Conservation (phyloP, 805 yeast species). For the Candida nonsorbophila region DNA sequence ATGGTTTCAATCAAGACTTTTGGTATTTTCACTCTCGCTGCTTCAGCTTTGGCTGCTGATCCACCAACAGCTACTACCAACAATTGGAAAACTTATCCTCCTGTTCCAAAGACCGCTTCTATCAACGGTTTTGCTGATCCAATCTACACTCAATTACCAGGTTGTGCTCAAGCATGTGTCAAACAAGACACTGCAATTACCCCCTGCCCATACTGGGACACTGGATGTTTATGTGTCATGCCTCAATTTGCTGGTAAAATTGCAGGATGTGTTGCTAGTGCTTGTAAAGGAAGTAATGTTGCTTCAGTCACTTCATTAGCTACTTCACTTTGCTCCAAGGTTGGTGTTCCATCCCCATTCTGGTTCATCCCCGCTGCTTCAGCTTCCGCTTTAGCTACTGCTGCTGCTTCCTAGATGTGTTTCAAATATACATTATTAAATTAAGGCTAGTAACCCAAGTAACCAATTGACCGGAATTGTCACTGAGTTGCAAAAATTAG, state of each 20-base stretch:
- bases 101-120: constrained; percentile 33
- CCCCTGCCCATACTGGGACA: constrained; percentile 43
- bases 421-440: background rate
- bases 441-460: background rate
- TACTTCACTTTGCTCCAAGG: constrained; percentile 16
- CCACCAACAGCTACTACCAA: constrained; percentile 11
- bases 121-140: constrained; percentile 38
- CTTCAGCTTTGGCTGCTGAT: constrained; percentile 11
- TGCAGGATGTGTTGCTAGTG: constrained; percentile 32
- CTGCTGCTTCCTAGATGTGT: constrained; percentile 11
- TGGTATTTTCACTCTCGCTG: constrained; percentile 4
- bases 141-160: constrained; percentile 24
- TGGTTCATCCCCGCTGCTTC: constrained; percentile 23
- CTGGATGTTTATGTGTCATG: constrained; percentile 42
- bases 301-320: constrained; percentile 19
- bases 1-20: constrained; percentile 6
- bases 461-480: background rate
- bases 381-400: constrained; percentile 16
- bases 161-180: constrained; percentile 32
- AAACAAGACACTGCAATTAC: constrained; percentile 24
- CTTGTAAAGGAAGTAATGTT: constrained; percentile 29
- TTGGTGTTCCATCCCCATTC: constrained; percentile 26
- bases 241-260: constrained; percentile 23
- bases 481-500: background rate
- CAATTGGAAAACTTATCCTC: constrained; percentile 25